Conservation (phyloP, 2,329 filamentous ascomycete species). For the Pseudocercospora fijiensis region DNA sequence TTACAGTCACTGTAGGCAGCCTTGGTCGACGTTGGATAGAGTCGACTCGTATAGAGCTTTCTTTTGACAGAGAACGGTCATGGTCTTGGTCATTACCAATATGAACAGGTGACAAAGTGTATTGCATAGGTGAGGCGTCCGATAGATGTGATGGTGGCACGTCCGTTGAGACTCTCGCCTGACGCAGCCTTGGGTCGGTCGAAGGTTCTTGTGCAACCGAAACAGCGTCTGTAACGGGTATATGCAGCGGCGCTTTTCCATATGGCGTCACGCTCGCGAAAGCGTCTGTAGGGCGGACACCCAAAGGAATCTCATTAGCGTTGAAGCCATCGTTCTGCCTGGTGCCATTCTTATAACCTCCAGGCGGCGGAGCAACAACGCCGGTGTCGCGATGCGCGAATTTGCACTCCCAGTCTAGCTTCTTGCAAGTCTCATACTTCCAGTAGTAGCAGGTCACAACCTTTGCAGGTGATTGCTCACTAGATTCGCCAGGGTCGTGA, state of each 20-base stretch:
- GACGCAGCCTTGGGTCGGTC: neutral
- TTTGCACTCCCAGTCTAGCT: slow-evolving; percentile 15
- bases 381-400: slow-evolving; percentile 28
- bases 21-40: neutral
- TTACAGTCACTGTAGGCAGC: neutral
- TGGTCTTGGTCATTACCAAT: neutral
- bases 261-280: neutral
- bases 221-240: neutral
- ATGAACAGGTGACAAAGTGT: slow-evolving; percentile 6
- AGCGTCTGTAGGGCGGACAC: neutral
- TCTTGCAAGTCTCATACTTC: slow-evolving; percentile 18
- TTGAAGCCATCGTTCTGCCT: neutral
- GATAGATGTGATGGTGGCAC: neutral
- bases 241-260: neutral
- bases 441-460: slow-evolving; percentile 29
- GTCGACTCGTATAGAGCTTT: neutral
- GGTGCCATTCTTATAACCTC: slow-evolving; percentile 4
- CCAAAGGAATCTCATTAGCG: slow-evolving; percentile 4
- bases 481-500: neutral
- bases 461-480: neutral
- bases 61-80: neutral
- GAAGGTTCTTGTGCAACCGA: neutral
- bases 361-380: slow-evolving; percentile 19
- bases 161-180: neutral
- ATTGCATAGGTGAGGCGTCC: neutral